A percentile compares a stretch with the other conserved stretches of the same genome.
Conservation (phyloP, 768 basidiomycete species). For the Rhodotorula taiwanensis region DNA sequence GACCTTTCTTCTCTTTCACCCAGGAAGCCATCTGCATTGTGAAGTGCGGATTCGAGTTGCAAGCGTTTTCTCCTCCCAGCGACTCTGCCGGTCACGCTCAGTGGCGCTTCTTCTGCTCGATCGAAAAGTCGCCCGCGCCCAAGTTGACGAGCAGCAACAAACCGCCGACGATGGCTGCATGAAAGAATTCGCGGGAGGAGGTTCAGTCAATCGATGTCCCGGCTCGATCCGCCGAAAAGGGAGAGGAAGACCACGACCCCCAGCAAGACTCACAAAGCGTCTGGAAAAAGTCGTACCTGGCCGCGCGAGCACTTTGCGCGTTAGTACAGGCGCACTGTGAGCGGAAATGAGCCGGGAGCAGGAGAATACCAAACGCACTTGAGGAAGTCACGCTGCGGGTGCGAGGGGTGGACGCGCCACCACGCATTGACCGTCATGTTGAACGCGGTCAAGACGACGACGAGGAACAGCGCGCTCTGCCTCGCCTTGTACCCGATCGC, state of each 20-base stretch:
- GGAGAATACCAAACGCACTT: conserved; percentile 56
- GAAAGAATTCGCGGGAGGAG: too few relatives aligned
- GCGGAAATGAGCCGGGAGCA: conserved; percentile 2
- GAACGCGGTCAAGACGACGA: conserved; percentile 82
- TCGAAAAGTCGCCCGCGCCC: conserved; percentile 93
- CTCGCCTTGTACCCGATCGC: conserved; percentile 99
- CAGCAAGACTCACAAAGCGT: conserved; percentile 50
- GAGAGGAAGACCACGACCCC: too few relatives aligned
- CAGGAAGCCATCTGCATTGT: too few relatives aligned
- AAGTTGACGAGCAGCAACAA: conserved; percentile 96
- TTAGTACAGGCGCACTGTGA: conserved; percentile 10
- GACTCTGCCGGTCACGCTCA: background rate
- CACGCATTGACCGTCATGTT: conserved; percentile 77
- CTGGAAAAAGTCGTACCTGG: conserved; percentile 97
- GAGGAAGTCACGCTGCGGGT: conserved; percentile 95
- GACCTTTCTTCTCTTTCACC: too few relatives aligned
- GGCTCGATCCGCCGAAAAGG: too few relatives aligned
- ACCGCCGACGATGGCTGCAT: conserved; percentile 72
- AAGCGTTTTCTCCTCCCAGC: background rate
- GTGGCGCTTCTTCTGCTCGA: conserved; percentile 85
- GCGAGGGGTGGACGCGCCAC: conserved; percentile 86
- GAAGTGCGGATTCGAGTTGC: too few relatives aligned
- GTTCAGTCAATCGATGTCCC: conserved; percentile 17
- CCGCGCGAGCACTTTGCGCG: background rate
- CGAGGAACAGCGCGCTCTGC: conserved; percentile 94